phyloP scores from a whole-genome alignment of 2,329 filamentous ascomycete genomes.

The Calonectria ilicicola region DNA sequence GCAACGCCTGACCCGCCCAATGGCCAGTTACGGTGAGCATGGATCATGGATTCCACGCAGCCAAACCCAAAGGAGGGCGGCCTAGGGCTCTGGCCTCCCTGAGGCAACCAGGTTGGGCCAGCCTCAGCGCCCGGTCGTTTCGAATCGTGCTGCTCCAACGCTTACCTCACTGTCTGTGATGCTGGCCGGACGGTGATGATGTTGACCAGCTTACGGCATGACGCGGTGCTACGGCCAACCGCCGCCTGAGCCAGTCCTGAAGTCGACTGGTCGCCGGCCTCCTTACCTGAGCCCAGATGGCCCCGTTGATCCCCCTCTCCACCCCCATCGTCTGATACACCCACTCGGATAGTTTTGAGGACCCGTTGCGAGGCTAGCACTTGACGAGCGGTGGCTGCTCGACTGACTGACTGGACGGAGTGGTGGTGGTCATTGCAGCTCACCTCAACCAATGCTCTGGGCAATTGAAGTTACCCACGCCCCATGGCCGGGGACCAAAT shows the following conservation, averaged over 20 bases:
- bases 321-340: not conserved
- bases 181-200: conserved; percentile 1
- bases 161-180: not conserved
- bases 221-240: not conserved
- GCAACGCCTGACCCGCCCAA: not conserved
- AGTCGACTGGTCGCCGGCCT: not conserved
- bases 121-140: conserved; percentile 11
- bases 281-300: conserved; percentile 1
- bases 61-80: not conserved
- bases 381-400: not conserved
- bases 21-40: not conserved
- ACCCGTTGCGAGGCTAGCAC: not conserved
- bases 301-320: conserved; percentile 2
- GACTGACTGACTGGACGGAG: too few relatives aligned
- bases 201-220: not conserved
- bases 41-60: conserved; percentile 1
- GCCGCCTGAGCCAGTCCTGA: conserved; percentile 5
- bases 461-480: not conserved
- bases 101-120: conserved; percentile 4
- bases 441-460: not conserved
- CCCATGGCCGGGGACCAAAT: not conserved
- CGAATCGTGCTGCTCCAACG: not conserved
- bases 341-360: not conserved
- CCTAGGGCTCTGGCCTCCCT: conserved; percentile 2
- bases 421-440: not conserved